Base-by-base conservation (phyloP, 2,329 filamentous ascomycete genomes). In the Exophiala calicioides region DNA sequence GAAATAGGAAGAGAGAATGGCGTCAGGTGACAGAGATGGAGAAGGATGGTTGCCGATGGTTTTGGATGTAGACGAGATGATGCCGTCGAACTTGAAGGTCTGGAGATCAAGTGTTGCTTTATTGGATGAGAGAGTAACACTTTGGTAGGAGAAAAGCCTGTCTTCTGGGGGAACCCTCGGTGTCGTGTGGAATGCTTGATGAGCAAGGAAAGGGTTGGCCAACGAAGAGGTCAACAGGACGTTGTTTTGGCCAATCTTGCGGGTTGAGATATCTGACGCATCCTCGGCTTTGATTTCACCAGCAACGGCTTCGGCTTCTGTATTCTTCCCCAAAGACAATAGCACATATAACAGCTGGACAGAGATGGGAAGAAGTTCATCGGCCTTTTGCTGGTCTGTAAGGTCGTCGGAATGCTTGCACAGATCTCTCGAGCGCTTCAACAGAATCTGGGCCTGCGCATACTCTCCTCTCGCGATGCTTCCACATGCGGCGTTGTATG, bases 401-500 rank as follows among this genome's bases (percentile, higher is more conserved):
- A 84, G 66, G 33, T 84, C 80, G 33, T 81, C 77, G 10, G 78
- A 71, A 19, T 77, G 76, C 58, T 76, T 74, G 61, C 81, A 84
- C 10, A 84, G 66, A 57, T 80, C 78, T 64, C 77, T 78, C 20
- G 81, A 78, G 48, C 80, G 70, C 63, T 75, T 80, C 47, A 85
- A 62, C 46, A 84, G 69, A 23, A 83, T 64, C 52, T 81, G 77
- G 16, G 71, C 79, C 58, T 82, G 77, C 3, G 66, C 71, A 35
- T 82, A 68, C 57, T 81, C 77, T 31, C 79, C 80, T 56, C 78
- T 73, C 29, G 79, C 80, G 60, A 85, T 80, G 59, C 78, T 79
- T 46, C 75, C 72, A 62, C 81, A 84, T 26, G 80, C 81, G 6
- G 79, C 77, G 63, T 85, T 84, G 65, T 81, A 85, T 3, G 79